Evolutionary conservation across 352 stramenopile species (phyloP).

Genomic region (Globisporangium polare): DNA sequence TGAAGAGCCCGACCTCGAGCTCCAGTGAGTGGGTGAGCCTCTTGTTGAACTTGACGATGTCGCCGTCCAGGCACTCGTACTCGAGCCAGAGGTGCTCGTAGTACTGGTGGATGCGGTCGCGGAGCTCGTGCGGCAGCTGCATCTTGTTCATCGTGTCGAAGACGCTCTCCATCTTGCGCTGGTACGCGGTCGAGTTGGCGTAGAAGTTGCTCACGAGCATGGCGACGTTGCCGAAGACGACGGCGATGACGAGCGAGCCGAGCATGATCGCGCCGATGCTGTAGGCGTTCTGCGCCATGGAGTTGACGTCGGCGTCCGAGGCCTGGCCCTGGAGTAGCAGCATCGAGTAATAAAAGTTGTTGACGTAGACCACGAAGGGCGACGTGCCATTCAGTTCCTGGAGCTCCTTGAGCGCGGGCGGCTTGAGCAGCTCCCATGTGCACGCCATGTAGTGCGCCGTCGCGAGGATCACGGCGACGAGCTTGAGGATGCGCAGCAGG

Average conservation of each 20-base stretch:
- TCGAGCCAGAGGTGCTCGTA: constrained; percentile 65
- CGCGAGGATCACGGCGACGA: neutral
- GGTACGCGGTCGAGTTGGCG: constrained; percentile 42
- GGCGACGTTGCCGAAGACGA: constrained; percentile 55
- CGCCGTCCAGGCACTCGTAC: constrained; percentile 59
- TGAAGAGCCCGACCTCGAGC: constrained; percentile 56
- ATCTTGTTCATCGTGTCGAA: constrained; percentile 13
- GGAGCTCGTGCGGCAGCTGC: neutral
- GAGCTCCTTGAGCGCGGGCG: neutral
- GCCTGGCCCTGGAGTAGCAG: constrained; percentile 11
- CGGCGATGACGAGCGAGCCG: constrained; percentile 43
- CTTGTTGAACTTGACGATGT: constrained; percentile 49
- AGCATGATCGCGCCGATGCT: constrained; percentile 34
- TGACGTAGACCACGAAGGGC: neutral
- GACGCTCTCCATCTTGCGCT: constrained; percentile 15
- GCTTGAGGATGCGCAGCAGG: constrained; percentile 9
- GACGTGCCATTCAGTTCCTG: constrained; percentile 7
- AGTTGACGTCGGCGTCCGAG: constrained; percentile 1
- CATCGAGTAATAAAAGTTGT: constrained; percentile 11
- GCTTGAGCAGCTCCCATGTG: constrained; percentile 5
- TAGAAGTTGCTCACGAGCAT: constrained; percentile 61
- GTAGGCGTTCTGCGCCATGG: constrained; percentile 32
- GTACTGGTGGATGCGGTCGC: constrained; percentile 30
- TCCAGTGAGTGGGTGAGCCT: constrained; percentile 46
- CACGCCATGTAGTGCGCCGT: constrained; percentile 15